phyloP scores from a whole-genome alignment of 2,329 filamentous ascomycete genomes.

The Aspergillus novofumigatus region DNA sequence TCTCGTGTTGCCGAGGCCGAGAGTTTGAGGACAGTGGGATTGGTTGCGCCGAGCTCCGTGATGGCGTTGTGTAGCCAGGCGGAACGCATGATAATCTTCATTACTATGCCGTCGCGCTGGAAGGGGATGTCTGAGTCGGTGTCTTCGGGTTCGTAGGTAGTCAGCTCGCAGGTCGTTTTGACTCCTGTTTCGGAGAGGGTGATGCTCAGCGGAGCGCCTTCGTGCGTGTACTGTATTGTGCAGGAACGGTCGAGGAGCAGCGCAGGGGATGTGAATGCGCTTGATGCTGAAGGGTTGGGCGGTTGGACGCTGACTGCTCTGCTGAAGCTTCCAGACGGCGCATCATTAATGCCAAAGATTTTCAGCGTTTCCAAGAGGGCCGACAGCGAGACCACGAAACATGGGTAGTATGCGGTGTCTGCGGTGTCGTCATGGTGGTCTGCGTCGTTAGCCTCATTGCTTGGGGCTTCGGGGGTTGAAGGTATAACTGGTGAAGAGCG shows the following conservation, averaged over 20 bases:
- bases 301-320: constrained; percentile 28
- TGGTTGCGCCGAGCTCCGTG: constrained; percentile 56
- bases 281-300: constrained; percentile 45
- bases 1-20: constrained; percentile 56
- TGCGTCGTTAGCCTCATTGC: constrained; percentile 12
- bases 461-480: constrained; percentile 51
- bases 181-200: constrained; percentile 82
- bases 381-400: constrained; percentile 81
- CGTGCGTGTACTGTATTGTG: constrained; percentile 69
- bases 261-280: constrained; percentile 78
- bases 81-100: constrained; percentile 91
- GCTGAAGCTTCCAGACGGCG: constrained; percentile 36
- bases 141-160: constrained; percentile 76
- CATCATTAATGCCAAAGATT: constrained; percentile 78
- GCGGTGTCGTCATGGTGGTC: constrained; percentile 38
- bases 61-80: constrained; percentile 50
- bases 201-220: constrained; percentile 76
- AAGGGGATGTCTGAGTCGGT: constrained; percentile 66
- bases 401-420: constrained; percentile 48
- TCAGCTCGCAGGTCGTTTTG: constrained; percentile 83
- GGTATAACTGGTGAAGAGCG: constrained; percentile 80
- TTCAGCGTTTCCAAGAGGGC: constrained; percentile 90
- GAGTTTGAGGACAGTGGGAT: constrained; percentile 69
- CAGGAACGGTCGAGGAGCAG: constrained; percentile 83
- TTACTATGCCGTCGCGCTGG: constrained; percentile 69